Base-by-base conservation (phyloP, 306 rosid species). In the Prunus kanzakura region DNA sequence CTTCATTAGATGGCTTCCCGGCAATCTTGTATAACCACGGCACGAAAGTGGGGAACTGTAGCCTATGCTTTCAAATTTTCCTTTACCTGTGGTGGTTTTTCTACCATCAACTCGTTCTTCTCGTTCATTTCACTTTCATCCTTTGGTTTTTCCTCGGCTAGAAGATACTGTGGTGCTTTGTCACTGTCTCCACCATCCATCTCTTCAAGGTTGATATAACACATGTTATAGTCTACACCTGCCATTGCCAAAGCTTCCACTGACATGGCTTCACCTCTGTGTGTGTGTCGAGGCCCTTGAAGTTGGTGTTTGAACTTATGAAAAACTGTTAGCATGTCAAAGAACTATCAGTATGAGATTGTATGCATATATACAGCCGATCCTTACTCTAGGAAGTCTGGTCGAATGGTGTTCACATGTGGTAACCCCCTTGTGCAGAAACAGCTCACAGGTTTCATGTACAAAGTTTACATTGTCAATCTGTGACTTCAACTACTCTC, bases 211-310 rank as follows among this genome's bases (percentile, higher is more conserved):
- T 56, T 38, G 69, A 76, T 73, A 73, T 38, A 38, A 38, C 43
- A 38, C 43, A 38, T 6, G 43, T 7, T 38, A 30, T 66, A 79
- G 67, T 81, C 87, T 71, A 73, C 56, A 35, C 87, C 80, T 7
- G 80, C 89, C 87, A 86, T 86, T 4, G 90, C 87, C 78, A 86
- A 56, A 65, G 84, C 86, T 69, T 83, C 88, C 20, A 77, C 74
- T 5, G 83, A 79, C 85, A 55, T 71, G 35, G 76, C 65, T 71
- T n/a, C 76, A 35, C 76, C 30, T 30, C 1, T 52, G 35, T 71
- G 58, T 32, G 41, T 55, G 62, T 8, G 19, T 71, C 2, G 15
- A 38, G 76, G 22, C 38, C 64, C 14, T 23, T 2, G 2, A 15
- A n/a, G 29, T 19, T 51, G n/a, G 55, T 18, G 75, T 71, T 71